Evolutionary conservation across 495 filamentous ascomycete genomes (phyloP), one percentile per base, ranked within the genome.

Genomic region (Xylaria scruposa): DNA sequence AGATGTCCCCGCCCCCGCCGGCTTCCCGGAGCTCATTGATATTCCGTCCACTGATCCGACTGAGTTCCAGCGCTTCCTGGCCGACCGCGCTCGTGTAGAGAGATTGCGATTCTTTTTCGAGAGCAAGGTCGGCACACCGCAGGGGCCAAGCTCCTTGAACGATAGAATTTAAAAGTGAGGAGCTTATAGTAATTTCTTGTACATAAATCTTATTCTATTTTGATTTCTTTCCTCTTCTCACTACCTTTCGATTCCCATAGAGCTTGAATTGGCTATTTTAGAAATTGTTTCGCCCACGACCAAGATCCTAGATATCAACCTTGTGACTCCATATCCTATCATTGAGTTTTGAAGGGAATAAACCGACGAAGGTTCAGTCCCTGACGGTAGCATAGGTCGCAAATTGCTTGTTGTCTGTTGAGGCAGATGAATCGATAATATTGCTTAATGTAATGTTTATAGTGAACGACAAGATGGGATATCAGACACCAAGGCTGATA

Each of bases 101-200:
- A 60, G 75, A 63, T 71, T 78, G 71, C 74, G 69, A 29, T 66
- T 79, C 42, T 78, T 75, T 59, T 81, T 76, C 67, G 79, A 81
- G 76, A 73, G 70, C 3, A 31, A 46, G 17, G 40, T 81, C 47
- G 80, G 80, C 4, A 67, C 78, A 4, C 70, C 80, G 4, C 78
- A 81, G 62, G 78, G 79, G 0, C 21, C 47, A 13, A 79, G 75
- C 42, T 77, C 80, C 9, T 31, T 81, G 26, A 46, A 73, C 15
- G 80, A 81, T 73, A 68, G 73, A 36, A 65, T 81, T 29, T 70
- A 58, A 7, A 2, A 5, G 10, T 26, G 38, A 19, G 2, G n/a
- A 60, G 36, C 13, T 19, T 60, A 0, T 19, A 6, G 31, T 33
- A 38, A 60, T 60, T 38, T 0, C 31, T 60, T 60, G 56, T 60